These are phyloP conservation scores for Colletotrichum brevisporum DNA, from an alignment of 2,329 filamentous ascomycete genomes.

Conservation along the genomic window DNA sequence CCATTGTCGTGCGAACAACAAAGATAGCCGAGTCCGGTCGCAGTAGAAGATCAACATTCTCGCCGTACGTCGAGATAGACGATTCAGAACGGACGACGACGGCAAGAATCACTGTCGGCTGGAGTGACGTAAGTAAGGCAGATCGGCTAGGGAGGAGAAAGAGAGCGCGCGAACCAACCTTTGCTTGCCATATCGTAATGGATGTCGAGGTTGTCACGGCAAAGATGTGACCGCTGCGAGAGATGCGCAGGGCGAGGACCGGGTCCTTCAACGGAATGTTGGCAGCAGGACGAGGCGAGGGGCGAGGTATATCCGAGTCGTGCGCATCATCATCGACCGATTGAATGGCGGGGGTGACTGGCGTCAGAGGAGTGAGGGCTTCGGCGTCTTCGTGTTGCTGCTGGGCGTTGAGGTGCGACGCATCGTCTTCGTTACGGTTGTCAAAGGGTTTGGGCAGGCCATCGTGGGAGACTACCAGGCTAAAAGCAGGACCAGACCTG, in stretches of 20 bases:
- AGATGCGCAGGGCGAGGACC: constrained; percentile 81
- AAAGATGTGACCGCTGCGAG: constrained; percentile 85
- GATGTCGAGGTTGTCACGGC: constrained; percentile 88
- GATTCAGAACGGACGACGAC: constrained; percentile 84
- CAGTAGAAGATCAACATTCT: constrained; percentile 86
- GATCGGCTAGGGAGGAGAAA: constrained; percentile 7
- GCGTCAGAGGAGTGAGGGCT: constrained; percentile 59
- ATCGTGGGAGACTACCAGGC: constrained; percentile 71
- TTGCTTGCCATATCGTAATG: constrained; percentile 96
- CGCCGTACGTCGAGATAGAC: constrained; percentile 86
- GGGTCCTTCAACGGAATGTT: constrained; percentile 69
- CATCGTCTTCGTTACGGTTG: constrained; percentile 49
- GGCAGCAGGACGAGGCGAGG: constrained; percentile 46
- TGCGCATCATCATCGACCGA: constrained; percentile 68
- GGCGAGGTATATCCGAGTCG: constrained; percentile 47
- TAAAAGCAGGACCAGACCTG: constrained; percentile 67
- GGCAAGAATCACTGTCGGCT: constrained; percentile 92
- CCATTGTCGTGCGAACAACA: constrained; percentile 87
- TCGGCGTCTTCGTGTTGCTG: constrained; percentile 52
- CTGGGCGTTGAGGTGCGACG: constrained; percentile 42
- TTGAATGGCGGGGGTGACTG: constrained; percentile 70
- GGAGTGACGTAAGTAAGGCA: constrained; percentile 20
- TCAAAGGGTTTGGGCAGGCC: constrained; percentile 62
- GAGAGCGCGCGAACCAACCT: constrained; percentile 67
- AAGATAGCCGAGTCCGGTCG: constrained; percentile 93